Conservation (phyloP, 2,329 filamentous ascomycete genomes). For the Lizonia empirigonia region DNA sequence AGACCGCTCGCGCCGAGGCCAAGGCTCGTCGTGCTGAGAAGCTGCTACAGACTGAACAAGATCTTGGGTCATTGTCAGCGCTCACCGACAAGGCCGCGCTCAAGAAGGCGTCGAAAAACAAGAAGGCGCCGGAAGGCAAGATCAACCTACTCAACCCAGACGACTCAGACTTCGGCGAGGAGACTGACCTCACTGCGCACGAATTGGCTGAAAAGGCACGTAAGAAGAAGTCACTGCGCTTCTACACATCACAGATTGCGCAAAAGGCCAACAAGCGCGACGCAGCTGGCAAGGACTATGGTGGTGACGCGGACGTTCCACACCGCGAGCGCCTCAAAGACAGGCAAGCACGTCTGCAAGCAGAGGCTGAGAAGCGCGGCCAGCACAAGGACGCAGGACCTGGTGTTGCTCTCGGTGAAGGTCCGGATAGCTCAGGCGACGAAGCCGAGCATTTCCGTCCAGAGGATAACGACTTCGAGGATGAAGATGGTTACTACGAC, state of each 20-base stretch:
- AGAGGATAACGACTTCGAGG: constrained; percentile 52
- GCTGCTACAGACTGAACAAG: constrained; percentile 66
- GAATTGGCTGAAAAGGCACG: constrained; percentile 85
- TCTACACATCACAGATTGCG: constrained; percentile 97
- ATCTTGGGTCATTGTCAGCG: constrained; percentile 72
- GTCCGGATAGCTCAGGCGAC: constrained; percentile 68
- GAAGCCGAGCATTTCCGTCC: constrained; percentile 57
- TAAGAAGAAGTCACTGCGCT: constrained; percentile 89
- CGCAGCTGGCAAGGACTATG: constrained; percentile 72
- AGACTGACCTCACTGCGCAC: constrained; percentile 75
- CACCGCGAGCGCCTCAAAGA: constrained; percentile 88
- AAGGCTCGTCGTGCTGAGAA: constrained; percentile 60
- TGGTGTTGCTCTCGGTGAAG: constrained; percentile 69
- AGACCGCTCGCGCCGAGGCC: constrained; percentile 61
- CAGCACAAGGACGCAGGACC: constrained; percentile 60
- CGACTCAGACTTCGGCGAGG: constrained; percentile 92
- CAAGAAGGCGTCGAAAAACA: constrained; percentile 56
- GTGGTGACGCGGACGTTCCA: constrained; percentile 82
- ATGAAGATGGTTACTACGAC: constrained; percentile 83
- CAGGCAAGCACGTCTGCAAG: constrained; percentile 81
- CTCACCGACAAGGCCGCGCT: constrained; percentile 59
- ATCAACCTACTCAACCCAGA: constrained; percentile 57
- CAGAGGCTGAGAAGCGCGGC: constrained; percentile 85
- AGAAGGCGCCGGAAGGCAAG: constrained; percentile 31
- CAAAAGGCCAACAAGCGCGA: constrained; percentile 90